phyloP scores from a whole-genome alignment of 2,329 filamentous ascomycete species.

The Cercospora sesami region DNA sequence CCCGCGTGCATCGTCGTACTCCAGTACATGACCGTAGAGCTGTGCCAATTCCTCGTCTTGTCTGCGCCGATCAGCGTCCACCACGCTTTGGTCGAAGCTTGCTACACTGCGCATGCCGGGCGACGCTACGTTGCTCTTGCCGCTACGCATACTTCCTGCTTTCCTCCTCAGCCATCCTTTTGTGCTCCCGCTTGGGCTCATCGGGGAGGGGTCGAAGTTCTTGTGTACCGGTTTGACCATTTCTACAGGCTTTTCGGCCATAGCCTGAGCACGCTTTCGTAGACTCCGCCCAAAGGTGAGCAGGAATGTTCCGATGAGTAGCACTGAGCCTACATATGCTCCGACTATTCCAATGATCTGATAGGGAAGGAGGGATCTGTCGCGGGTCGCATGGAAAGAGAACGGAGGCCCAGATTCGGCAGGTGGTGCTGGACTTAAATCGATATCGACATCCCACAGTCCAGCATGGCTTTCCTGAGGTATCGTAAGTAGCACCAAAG shows the following conservation, averaged over 20 bases:
- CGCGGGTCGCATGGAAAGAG: neutral
- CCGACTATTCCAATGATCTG: slow-evolving; percentile 83
- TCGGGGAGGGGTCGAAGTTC: slow-evolving; percentile 39
- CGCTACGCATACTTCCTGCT: slow-evolving; percentile 34
- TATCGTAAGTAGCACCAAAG: slow-evolving; percentile 20
- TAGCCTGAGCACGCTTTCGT: slow-evolving; percentile 47
- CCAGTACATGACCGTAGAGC: slow-evolving; percentile 89
- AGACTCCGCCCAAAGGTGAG: slow-evolving; percentile 49
- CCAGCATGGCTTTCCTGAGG: slow-evolving; percentile 11
- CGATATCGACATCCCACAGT: slow-evolving; percentile 50
- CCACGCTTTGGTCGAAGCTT: slow-evolving; percentile 71
- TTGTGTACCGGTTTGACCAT: slow-evolving; percentile 53
- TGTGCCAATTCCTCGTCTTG: slow-evolving; percentile 82
- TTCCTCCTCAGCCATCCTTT: slow-evolving; percentile 35
- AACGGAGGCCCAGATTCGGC: slow-evolving; percentile 62
- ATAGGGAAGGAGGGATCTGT: slow-evolving; percentile 39
- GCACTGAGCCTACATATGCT: slow-evolving; percentile 75
- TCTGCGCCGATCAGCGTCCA: slow-evolving; percentile 71
- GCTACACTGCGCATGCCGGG: slow-evolving; percentile 59
- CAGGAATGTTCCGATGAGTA: slow-evolving; percentile 67
- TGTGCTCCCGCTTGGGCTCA: slow-evolving; percentile 31
- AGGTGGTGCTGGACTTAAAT: slow-evolving; percentile 59
- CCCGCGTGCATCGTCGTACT: slow-evolving; percentile 37
- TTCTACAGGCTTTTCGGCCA: slow-evolving; percentile 58
- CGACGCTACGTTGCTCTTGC: slow-evolving; percentile 47